These are phyloP conservation scores for Coemansia sp. DNA, from an alignment of 192 early-diverging fungal species.

Conservation along the genomic window DNA sequence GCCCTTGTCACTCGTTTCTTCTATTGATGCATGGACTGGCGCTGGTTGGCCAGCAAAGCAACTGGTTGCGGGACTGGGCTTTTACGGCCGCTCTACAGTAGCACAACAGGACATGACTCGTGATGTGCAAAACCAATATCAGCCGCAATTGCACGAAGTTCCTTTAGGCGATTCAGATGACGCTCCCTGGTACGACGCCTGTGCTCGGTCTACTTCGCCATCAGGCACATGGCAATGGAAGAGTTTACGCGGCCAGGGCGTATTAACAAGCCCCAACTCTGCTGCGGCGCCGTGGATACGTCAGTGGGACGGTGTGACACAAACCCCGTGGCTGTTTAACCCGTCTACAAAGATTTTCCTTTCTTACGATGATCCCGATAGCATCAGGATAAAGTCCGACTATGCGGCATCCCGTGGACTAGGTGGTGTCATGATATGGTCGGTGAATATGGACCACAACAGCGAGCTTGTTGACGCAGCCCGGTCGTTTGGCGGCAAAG, in stretches of 20 bases:
- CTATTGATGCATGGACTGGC: conserved; percentile 61
- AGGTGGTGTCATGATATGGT: conserved; percentile 67
- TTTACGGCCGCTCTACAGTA: conserved; percentile 61
- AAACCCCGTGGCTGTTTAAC: conserved; percentile 76
- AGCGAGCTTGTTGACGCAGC: conserved; percentile 59
- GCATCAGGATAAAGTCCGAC: conserved; percentile 58
- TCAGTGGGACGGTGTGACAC: conserved; percentile 59
- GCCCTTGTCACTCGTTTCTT: conserved; percentile 52
- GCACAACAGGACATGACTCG: conserved; percentile 40
- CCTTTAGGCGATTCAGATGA: conserved; percentile 61
- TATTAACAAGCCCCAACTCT: conserved; percentile 46
- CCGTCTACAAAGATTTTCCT: conserved; percentile 59
- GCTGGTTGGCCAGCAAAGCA: conserved; percentile 64
- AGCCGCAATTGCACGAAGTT: conserved; percentile 13
- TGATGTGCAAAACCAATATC: conserved; percentile 33
- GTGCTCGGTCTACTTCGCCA: conserved; percentile 43
- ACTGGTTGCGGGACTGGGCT: conserved; percentile 64
- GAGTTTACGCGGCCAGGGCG: conserved; percentile 60
- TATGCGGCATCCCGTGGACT: conserved; percentile 60
- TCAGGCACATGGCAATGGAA: conserved; percentile 68
- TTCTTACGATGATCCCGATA: conserved; percentile 69
- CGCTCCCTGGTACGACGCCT: conserved; percentile 60
- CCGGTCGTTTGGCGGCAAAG: conserved; percentile 17
- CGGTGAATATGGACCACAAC: conserved; percentile 51
- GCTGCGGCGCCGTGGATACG: conserved; percentile 64